Evolutionary conservation across 768 basidiomycete species (phyloP).

Genomic region (Tricholoma saponaceum): DNA sequence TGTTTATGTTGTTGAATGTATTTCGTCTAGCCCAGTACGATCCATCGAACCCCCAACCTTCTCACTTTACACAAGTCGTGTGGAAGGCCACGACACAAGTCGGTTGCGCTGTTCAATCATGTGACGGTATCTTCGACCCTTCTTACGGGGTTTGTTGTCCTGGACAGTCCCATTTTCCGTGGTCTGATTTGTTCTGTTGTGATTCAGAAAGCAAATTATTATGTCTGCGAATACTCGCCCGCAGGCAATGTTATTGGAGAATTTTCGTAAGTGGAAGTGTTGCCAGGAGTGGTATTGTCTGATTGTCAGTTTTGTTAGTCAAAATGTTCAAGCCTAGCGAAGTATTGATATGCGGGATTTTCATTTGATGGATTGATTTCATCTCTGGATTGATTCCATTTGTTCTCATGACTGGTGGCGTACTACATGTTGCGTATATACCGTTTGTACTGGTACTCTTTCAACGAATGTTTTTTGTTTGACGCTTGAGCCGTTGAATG

Average conservation of each 20-base stretch:
- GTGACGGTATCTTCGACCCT: conserved; percentile 54
- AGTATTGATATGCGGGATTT: neutral
- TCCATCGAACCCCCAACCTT: conserved; percentile 49
- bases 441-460: neutral
- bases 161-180: neutral
- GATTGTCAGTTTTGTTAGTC: conserved; percentile 19
- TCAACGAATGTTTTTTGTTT: too few relatives aligned
- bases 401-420: neutral
- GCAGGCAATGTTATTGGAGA: conserved; percentile 62
- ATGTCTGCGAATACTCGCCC: conserved; percentile 67
- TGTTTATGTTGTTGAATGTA: neutral
- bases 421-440: neutral
- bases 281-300: neutral
- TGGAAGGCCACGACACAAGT: conserved; percentile 66
- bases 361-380: conserved; percentile 12
- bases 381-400: conserved; percentile 14
- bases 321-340: conserved; percentile 41
- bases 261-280: conserved; percentile 46
- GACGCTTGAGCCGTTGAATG: too few relatives aligned
- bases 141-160: conserved; percentile 46
- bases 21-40: conserved; percentile 45
- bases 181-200: conserved; percentile 5
- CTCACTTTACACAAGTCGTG: conserved; percentile 75
- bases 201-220: conserved; percentile 49
- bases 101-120: conserved; percentile 57